Conservation (phyloP, 169 alveolate genomes). For the Plasmodium chabaudi region DNA sequence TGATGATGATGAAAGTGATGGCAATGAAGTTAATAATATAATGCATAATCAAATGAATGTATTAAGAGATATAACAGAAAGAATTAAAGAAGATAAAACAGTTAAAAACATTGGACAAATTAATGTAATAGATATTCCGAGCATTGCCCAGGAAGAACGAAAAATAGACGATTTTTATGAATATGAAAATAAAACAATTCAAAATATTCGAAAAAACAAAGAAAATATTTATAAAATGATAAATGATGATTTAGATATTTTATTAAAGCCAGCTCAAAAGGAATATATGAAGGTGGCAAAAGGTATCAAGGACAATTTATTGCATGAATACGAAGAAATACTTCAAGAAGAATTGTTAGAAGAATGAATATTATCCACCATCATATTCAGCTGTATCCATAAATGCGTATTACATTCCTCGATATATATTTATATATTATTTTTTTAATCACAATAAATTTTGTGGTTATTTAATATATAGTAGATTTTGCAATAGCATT, state of each 20-base stretch:
- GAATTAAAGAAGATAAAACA: conserved; percentile 26
- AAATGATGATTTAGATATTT: conserved; percentile 51
- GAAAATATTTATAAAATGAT: conserved; percentile 57
- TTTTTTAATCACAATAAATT: too few relatives aligned
- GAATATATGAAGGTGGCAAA: conserved; percentile 69
- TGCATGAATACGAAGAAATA: conserved; percentile 61
- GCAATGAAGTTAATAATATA: neutral
- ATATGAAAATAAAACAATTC: conserved; percentile 45
- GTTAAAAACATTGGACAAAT: conserved; percentile 5
- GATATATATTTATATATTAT: too few relatives aligned
- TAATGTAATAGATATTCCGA: conserved; percentile 31
- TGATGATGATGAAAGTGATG: neutral
- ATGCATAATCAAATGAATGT: conserved; percentile 26
- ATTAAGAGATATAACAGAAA: conserved; percentile 53
- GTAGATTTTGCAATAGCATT: too few relatives aligned
- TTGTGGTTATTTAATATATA: too few relatives aligned
- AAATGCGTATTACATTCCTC: neutral
- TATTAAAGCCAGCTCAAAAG: conserved; percentile 61
- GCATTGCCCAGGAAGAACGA: conserved; percentile 62
- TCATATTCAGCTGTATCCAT: neutral
- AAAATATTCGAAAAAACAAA: conserved; percentile 32
- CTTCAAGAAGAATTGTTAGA: conserved; percentile 34
- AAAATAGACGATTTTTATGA: conserved; percentile 65
- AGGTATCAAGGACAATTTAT: conserved; percentile 35
- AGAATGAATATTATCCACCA: neutral